Conservation (phyloP, 257 asterid genomes). For the Solanum pennellii region DNA sequence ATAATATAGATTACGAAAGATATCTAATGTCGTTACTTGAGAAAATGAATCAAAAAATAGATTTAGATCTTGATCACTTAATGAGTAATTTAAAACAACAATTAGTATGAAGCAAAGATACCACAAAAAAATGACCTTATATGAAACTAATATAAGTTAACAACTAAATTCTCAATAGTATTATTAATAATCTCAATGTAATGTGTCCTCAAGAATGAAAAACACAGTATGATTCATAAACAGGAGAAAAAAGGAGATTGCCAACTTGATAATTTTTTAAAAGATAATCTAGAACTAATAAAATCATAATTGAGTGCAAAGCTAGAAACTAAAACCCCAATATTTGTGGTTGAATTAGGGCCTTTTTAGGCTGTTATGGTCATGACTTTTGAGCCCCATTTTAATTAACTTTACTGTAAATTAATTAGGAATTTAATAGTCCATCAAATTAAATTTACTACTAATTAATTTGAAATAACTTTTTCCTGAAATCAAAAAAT, state of each 20-base stretch:
- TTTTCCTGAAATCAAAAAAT: background rate
- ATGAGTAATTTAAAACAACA: background rate
- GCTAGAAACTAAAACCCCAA: too few relatives aligned
- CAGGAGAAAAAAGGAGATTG: too few relatives aligned
- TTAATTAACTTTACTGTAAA: too few relatives aligned
- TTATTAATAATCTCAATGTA: background rate
- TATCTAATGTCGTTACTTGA: background rate
- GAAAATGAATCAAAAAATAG: background rate
- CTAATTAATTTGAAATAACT: too few relatives aligned
- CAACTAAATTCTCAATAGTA: too few relatives aligned
- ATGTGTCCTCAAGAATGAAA: background rate
- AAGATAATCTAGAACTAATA: background rate
- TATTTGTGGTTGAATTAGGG: too few relatives aligned
- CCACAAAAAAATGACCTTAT: background rate
- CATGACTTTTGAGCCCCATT: too few relatives aligned
- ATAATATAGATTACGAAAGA: too few relatives aligned
- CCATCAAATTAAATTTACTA: background rate
- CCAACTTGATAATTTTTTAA: too few relatives aligned
- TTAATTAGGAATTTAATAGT: background rate
- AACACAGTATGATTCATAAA: background rate
- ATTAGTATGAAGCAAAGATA: background rate
- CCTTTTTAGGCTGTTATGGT: too few relatives aligned
- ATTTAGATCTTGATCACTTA: background rate
- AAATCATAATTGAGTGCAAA: too few relatives aligned
- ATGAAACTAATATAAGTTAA: background rate